Percentiles rank a stretch among this genome's conserved stretches.
phyloP scores from a whole-genome alignment of 2,329 filamentous ascomycete species.

The Microcyclosporella mali region DNA sequence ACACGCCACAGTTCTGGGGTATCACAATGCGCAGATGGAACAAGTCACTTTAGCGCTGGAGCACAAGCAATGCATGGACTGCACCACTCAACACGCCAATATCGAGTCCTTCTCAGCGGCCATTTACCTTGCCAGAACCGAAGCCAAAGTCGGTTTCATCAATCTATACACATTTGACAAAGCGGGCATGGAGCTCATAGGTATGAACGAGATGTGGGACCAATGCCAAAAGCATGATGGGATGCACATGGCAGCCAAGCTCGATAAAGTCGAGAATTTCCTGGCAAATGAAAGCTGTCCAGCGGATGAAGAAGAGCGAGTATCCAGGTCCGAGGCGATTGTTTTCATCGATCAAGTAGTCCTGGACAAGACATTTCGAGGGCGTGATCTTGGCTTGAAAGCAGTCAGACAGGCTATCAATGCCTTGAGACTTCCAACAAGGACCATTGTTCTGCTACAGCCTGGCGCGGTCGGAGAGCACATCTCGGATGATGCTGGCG shows the following conservation, averaged over 20 bases:
- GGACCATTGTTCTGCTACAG: slow-evolving; percentile 14
- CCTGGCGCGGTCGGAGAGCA: slow-evolving; percentile 8
- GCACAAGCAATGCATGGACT: background rate
- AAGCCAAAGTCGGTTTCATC: slow-evolving; percentile 6
- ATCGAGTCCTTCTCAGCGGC: slow-evolving; percentile 2
- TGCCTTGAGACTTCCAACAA: slow-evolving; percentile 1
- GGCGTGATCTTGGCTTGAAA: slow-evolving; percentile 7
- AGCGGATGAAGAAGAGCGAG: slow-evolving; percentile 2
- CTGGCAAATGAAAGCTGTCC: slow-evolving; percentile 16
- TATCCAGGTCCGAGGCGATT: slow-evolving; percentile 6
- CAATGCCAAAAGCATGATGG: slow-evolving; percentile 14
- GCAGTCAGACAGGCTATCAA: slow-evolving; percentile 8
- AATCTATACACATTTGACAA: slow-evolving; percentile 7
- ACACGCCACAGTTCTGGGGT: too few species aligned
- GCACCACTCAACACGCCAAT: slow-evolving; percentile 1
- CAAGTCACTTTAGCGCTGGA: too few species aligned
- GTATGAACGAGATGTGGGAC: slow-evolving; percentile 10
- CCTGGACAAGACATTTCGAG: slow-evolving; percentile 5
- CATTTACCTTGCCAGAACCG: background rate
- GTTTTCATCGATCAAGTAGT: slow-evolving; percentile 12
- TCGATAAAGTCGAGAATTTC: slow-evolving; percentile 19
- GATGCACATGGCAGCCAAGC: slow-evolving; percentile 7
- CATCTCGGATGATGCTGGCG: slow-evolving; percentile 7
- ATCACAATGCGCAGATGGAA: too few species aligned
- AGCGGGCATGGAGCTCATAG: background rate